These are phyloP conservation scores for Capsella rubella DNA, from an alignment of 441 rosid species.

Conservation along the genomic window DNA sequence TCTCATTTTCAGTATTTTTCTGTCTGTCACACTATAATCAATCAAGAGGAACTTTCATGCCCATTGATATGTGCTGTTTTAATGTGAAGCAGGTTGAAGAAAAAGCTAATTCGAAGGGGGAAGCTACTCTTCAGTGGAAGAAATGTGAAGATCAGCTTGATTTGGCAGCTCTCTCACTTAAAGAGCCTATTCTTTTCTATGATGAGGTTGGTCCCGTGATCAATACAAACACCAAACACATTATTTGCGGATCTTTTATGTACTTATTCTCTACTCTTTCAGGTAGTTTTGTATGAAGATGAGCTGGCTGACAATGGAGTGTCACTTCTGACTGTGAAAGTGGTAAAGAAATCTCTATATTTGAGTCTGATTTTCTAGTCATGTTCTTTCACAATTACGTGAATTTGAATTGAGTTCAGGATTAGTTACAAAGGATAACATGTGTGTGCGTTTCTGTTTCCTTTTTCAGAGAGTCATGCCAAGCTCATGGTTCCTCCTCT, in stretches of 20 bases:
- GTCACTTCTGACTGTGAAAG: conserved; percentile 94
- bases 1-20: conserved; percentile 5
- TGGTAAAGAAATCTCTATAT: conserved; percentile 58
- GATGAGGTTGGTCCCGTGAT: conserved; percentile 70
- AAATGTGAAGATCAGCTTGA: conserved; percentile 81
- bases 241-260: conserved; percentile 1
- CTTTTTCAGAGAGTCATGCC: conserved; percentile 93
- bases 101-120: conserved; percentile 33
- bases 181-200: conserved; percentile 96
- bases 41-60: neutral
- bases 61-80: conserved; percentile 15
- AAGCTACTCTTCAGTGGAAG: conserved; percentile 66
- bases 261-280: conserved; percentile 36
- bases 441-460: conserved; percentile 23
- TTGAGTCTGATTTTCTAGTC: conserved; percentile 16
- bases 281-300: conserved; percentile 97
- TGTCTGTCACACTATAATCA: neutral
- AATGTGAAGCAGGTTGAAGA: conserved; percentile 33
- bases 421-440: conserved; percentile 29
- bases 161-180: conserved; percentile 71
- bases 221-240: neutral
- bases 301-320: conserved; percentile 98
- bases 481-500: conserved; percentile 93
- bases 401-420: conserved; percentile 12
- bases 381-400: conserved; percentile 22